Evolutionary conservation across 768 basidiomycete genomes (phyloP).

Genomic region (Boletellus ananas): DNA sequence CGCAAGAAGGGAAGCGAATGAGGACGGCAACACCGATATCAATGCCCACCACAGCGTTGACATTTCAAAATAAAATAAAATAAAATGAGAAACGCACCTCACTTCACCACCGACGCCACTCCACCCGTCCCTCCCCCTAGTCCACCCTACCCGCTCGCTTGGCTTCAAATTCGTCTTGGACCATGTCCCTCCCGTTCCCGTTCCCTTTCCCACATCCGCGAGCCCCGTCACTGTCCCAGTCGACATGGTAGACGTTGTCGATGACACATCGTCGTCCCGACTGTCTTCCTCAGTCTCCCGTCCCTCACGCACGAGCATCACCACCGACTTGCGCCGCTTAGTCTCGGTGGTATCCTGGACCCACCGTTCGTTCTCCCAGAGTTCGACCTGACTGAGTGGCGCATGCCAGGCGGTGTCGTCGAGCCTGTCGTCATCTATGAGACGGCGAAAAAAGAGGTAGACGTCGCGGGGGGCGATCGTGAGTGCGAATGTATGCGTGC

Average conservation of each 20-base stretch:
- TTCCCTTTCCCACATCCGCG: neutral
- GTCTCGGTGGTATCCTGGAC: slow-evolving; percentile 16
- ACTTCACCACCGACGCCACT: slow-evolving; percentile 57
- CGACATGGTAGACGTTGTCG: neutral
- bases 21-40: neutral
- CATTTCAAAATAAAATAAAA: too few species aligned
- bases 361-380: slow-evolving; percentile 81
- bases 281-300: slow-evolving; percentile 8
- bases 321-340: slow-evolving; percentile 5
- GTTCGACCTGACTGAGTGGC: slow-evolving; percentile 63
- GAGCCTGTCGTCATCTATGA: slow-evolving; percentile 64
- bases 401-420: slow-evolving; percentile 61
- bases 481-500: slow-evolving; percentile 11
- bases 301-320: slow-evolving; percentile 2
- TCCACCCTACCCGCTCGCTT: slow-evolving; percentile 63
- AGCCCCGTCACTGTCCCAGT: neutral
- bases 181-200: slow-evolving; percentile 27
- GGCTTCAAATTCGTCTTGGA: slow-evolving; percentile 34
- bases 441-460: slow-evolving; percentile 30
- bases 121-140: slow-evolving; percentile 69
- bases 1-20: neutral
- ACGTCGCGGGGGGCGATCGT: slow-evolving; percentile 19
- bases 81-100: slow-evolving; percentile 44
- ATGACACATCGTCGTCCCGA: slow-evolving; percentile 1
- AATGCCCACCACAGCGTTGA: too few species aligned